Evolutionary conservation across 768 basidiomycete genomes (phyloP).

Genomic region (Mycena galopus): DNA sequence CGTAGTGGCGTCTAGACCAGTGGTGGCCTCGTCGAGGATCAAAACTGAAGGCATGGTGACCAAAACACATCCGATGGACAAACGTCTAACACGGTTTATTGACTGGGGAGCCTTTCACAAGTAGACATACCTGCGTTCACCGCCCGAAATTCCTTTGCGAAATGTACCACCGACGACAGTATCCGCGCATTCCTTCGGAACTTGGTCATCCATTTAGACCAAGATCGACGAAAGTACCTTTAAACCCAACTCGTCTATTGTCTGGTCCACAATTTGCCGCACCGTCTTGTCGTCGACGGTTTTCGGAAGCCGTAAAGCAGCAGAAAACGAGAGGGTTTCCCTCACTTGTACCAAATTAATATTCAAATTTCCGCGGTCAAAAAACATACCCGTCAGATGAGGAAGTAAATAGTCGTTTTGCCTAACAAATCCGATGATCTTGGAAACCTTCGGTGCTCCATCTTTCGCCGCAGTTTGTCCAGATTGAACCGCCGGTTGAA

Average conservation of each 20-base stretch:
- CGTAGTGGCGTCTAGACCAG: conserved; percentile 41
- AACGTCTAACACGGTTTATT: conserved; percentile 38
- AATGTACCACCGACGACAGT: conserved; percentile 58
- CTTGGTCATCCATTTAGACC: conserved; percentile 51
- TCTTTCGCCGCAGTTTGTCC: background rate
- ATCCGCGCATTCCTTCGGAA: conserved; percentile 56
- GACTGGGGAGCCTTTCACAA: background rate
- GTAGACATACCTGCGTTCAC: conserved; percentile 49
- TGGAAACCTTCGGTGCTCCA: conserved; percentile 31
- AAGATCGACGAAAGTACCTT: background rate
- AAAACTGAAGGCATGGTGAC: conserved; percentile 60
- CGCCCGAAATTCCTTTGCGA: conserved; percentile 63
- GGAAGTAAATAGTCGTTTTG: conserved; percentile 56
- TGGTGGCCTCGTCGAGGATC: conserved; percentile 56
- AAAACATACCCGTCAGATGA: conserved; percentile 41
- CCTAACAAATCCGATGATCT: conserved; percentile 53
- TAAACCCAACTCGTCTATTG: conserved; percentile 58
- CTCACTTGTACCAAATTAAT: conserved; percentile 40
- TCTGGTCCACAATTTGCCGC: conserved; percentile 55
- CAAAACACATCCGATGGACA: conserved; percentile 59
- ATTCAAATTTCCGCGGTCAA: background rate
- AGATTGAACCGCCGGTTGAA: conserved; percentile 10
- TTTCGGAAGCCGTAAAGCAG: conserved; percentile 51
- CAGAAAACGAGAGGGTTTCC: conserved; percentile 54
- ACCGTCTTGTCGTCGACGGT: conserved; percentile 44